A percentile compares a stretch with the other conserved stretches of the same genome.
These are phyloP conservation scores for Dimargaris cristalligena DNA, from an alignment of 192 early-diverging fungal genomes.

Conservation along the genomic window DNA sequence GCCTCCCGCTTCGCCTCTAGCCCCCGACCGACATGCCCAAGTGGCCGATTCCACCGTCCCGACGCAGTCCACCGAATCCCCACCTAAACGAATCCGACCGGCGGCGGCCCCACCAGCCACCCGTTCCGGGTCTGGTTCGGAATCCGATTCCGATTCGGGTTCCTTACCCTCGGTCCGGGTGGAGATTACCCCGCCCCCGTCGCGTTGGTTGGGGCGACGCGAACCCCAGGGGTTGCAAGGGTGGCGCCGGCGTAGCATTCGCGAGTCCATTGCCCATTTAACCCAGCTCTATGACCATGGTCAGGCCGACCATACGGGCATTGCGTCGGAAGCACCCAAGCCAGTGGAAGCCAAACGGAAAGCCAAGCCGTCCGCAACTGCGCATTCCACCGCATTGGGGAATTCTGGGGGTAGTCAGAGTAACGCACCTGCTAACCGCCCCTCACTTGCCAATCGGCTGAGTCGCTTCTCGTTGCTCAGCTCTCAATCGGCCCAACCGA, in stretches of 20 bases:
- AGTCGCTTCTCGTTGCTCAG: neutral
- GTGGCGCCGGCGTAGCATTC: constrained; percentile 7
- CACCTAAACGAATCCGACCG: neutral
- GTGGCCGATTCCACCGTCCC: neutral
- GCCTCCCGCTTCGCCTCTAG: too few species aligned
- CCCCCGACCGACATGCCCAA: neutral
- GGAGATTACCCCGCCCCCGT: too few species aligned
- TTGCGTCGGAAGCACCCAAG: neutral
- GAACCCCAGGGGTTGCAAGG: neutral
- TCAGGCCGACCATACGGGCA: neutral
- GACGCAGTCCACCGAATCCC: neutral
- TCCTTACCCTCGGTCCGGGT: neutral
- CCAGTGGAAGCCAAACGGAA: neutral
- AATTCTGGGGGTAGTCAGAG: neutral
- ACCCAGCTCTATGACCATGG: constrained; percentile 3
- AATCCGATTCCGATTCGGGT: neutral
- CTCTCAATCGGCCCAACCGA: too few species aligned
- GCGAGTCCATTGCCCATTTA: constrained; percentile 9
- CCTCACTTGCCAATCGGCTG: neutral
- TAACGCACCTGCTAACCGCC: neutral
- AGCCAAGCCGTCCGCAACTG: neutral
- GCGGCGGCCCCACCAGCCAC: neutral
- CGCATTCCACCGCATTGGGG: too few species aligned
- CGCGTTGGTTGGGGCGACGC: neutral
- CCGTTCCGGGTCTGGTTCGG: neutral